Base-by-base conservation (phyloP, 1,284 basidiomycete genomes). In the Rhodotorula sp. region DNA sequence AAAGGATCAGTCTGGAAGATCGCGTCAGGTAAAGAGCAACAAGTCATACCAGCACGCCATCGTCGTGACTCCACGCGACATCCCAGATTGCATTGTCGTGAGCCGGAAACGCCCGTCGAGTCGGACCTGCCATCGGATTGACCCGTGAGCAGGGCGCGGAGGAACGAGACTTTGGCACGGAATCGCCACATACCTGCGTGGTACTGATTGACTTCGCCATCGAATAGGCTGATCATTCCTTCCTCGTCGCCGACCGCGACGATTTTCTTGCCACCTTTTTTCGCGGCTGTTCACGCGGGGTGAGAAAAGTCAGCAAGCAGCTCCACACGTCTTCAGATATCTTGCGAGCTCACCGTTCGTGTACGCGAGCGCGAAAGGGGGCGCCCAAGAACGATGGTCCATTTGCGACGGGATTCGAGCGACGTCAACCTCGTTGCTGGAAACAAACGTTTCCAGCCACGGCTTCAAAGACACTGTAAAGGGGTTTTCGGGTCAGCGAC, bases 21-120 rank as follows among this genome's bases (percentile, higher is more conserved):
- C 3, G 6, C 6, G 24, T 8, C 24, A 14, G 24, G 0, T 14
- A 60, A 42, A 42, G 20, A 22, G 24, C 6, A 33, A 18, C 4
- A 8, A 24, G 20, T 62, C 77, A 37, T 33, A 76, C 77, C 24
- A 78, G 67, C 4, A 64, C 30, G 6, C 42, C n/a, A 45, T 78
- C 77, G 67, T 78, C 74, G 14, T 51, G 17, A 30, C 68, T 71
- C 77, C 77, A 78, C 7, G 53, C 37, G 7, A 79, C 7, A 57
- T 77, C 78, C 67, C 78, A 79, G 42, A 79, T 64, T 37, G 78
- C 77, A 56, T 78, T 79, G 46, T 71, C 49, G 62, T 79, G 78
- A 3, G 76, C 70, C 26, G 66, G 65, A 46, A 77, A 76, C 7
- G 74, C 68, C 29, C 67, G 71, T 6, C 71, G 70, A 1, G 59